phyloP scores from a whole-genome alignment of 805 yeast genomes.

The Kluyveromyces dobzhanskii region DNA sequence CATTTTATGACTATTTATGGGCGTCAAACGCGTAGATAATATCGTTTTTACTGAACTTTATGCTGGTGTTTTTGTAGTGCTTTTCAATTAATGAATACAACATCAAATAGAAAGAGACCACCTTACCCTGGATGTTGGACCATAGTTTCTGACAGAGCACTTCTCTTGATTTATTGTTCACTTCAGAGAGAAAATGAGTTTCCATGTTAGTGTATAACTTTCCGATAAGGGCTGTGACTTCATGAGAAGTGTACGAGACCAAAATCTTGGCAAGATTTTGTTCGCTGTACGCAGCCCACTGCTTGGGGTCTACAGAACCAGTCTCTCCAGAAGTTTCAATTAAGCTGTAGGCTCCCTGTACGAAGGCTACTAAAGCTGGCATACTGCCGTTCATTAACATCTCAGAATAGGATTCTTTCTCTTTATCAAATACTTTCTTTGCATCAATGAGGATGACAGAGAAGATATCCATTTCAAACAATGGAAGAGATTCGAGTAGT shows the following conservation, averaged over 20 bases:
- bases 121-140: slow-evolving; percentile 60
- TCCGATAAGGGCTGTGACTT: slow-evolving; percentile 45
- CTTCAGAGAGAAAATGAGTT: slow-evolving; percentile 38
- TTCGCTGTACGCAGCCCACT: slow-evolving; percentile 56
- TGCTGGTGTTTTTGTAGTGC: slow-evolving; percentile 46
- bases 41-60: slow-evolving; percentile 45
- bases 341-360: slow-evolving; percentile 52
- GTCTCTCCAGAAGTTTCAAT: slow-evolving; percentile 26
- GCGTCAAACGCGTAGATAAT: slow-evolving; percentile 45
- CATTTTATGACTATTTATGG: slow-evolving; percentile 13
- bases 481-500: slow-evolving; percentile 35
- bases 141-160: slow-evolving; percentile 56
- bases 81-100: slow-evolving; percentile 48
- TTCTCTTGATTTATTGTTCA: slow-evolving; percentile 20
- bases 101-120: slow-evolving; percentile 45
- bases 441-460: slow-evolving; percentile 15
- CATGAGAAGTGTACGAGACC: slow-evolving; percentile 47
- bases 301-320: slow-evolving; percentile 37
- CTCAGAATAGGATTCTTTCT: slow-evolving; percentile 37
- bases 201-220: slow-evolving; percentile 50
- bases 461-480: slow-evolving; percentile 16
- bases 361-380: slow-evolving; percentile 60
- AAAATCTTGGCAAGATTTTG: slow-evolving; percentile 51
- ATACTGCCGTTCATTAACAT: slow-evolving; percentile 44
- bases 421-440: slow-evolving; percentile 24